These are phyloP conservation scores for Lipomyces mesembrius DNA, from an alignment of 805 yeast genomes.

Conservation along the genomic window DNA sequence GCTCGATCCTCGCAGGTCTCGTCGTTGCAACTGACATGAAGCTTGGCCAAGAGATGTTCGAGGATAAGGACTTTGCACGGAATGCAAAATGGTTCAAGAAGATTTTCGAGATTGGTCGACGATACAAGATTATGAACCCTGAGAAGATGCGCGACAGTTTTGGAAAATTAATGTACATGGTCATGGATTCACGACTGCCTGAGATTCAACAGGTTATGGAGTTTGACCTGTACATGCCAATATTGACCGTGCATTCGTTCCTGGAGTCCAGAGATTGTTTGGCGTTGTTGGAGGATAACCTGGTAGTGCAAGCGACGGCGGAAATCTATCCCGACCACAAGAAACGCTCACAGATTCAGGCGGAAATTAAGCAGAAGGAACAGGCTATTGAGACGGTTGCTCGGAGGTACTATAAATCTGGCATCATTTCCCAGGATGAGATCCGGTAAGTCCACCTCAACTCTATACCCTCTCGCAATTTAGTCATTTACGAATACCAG, in stretches of 20 bases:
- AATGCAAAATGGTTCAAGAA: slow-evolving; percentile 74
- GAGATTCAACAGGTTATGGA: slow-evolving; percentile 73
- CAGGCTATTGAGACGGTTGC: slow-evolving; percentile 67
- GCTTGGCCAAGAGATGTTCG: slow-evolving; percentile 65
- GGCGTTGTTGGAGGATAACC: slow-evolving; percentile 60
- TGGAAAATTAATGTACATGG: slow-evolving; percentile 81
- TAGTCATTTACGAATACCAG: not conserved
- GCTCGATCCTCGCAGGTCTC: slow-evolving; percentile 76
- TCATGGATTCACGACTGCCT: slow-evolving; percentile 77
- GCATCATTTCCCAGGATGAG: slow-evolving; percentile 56
- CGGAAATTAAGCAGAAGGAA: slow-evolving; percentile 68
- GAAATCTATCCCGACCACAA: slow-evolving; percentile 67
- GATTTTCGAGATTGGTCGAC: slow-evolving; percentile 76
- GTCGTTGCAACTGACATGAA: slow-evolving; percentile 79
- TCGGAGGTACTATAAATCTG: slow-evolving; percentile 52
- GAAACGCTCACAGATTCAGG: slow-evolving; percentile 57
- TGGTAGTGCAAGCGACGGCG: slow-evolving; percentile 65
- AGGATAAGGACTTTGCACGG: slow-evolving; percentile 67
- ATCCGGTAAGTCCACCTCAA: slow-evolving; percentile 48
- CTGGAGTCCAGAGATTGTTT: slow-evolving; percentile 50
- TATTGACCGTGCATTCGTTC: slow-evolving; percentile 61
- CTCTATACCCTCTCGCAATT: not conserved
- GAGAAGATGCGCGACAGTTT: slow-evolving; percentile 77
- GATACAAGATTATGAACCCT: slow-evolving; percentile 84
- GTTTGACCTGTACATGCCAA: slow-evolving; percentile 74